phyloP scores from a whole-genome alignment of 2,329 filamentous ascomycete genomes.

The Paecilomyces dactylethromorphus region DNA sequence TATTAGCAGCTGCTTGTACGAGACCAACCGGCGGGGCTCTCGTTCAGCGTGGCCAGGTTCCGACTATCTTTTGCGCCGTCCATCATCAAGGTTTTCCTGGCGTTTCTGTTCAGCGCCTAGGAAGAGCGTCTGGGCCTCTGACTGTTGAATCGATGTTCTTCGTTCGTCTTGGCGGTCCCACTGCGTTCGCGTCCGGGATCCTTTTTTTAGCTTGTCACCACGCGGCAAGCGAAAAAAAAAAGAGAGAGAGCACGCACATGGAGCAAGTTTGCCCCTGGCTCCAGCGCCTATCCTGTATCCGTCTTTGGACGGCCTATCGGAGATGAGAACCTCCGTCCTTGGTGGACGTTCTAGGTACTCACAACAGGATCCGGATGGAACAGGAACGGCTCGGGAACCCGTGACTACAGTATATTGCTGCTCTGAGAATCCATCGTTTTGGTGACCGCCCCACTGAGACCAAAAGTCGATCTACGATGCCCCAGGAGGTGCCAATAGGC shows the following conservation, averaged over 20 bases:
- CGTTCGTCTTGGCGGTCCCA: neutral
- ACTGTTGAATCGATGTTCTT: neutral
- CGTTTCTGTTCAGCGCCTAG: neutral
- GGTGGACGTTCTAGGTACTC: neutral
- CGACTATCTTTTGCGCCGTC: neutral
- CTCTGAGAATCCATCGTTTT: neutral
- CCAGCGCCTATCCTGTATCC: neutral
- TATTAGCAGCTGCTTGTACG: neutral
- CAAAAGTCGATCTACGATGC: neutral
- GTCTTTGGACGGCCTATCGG: neutral
- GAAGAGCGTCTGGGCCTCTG: neutral
- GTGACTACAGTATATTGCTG: neutral
- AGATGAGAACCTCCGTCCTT: neutral
- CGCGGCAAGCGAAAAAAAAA: neutral
- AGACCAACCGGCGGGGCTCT: neutral
- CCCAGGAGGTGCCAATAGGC: neutral
- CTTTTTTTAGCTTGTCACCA: slow-evolving; percentile 1
- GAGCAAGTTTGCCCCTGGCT: neutral
- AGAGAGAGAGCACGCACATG: neutral
- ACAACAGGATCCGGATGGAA: neutral
- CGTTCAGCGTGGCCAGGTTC: neutral
- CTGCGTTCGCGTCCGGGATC: neutral
- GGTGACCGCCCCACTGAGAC: neutral
- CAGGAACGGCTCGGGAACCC: neutral
- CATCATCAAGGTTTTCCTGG: neutral